phyloP scores from a whole-genome alignment of 2,329 filamentous ascomycete species.

The Westerdykella ornata region DNA sequence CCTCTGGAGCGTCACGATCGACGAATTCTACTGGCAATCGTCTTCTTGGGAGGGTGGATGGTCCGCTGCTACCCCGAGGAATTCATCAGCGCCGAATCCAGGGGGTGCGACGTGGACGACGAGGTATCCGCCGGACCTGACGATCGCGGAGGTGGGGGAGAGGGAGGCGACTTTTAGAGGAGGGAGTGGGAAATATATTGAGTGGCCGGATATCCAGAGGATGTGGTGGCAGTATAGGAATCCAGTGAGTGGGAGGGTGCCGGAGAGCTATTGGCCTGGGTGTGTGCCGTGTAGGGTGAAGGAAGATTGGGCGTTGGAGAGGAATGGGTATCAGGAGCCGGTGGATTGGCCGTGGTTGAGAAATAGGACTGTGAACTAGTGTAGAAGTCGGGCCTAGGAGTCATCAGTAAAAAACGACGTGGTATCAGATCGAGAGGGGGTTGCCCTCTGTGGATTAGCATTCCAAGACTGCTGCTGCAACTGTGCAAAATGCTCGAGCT shows the following conservation, averaged over 20 bases:
- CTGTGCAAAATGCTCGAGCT: too few species aligned
- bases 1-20: conserved; percentile 23
- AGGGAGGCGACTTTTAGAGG: conserved; percentile 18
- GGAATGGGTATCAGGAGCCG: conserved; percentile 22
- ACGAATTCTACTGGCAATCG: conserved; percentile 25
- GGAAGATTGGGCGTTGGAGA: conserved; percentile 15
- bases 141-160: conserved; percentile 15
- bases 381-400: not conserved
- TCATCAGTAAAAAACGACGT: too few species aligned
- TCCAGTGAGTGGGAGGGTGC: conserved; percentile 16
- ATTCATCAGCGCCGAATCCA: conserved; percentile 12
- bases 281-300: conserved; percentile 19
- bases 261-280: conserved; percentile 20
- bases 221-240: conserved; percentile 25
- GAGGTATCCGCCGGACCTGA: conserved; percentile 20
- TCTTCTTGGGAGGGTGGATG: conserved; percentile 20
- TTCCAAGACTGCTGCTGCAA: too few species aligned
- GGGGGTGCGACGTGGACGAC: conserved; percentile 16
- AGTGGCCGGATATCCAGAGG: conserved; percentile 20
- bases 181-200: conserved; percentile 15
- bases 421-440: too few species aligned
- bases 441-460: too few species aligned
- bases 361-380: not conserved
- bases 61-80: conserved; percentile 14
- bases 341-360: not conserved